Evolutionary conservation across 768 basidiomycete species (phyloP).

Genomic region (Boletus subcaerulescens): DNA sequence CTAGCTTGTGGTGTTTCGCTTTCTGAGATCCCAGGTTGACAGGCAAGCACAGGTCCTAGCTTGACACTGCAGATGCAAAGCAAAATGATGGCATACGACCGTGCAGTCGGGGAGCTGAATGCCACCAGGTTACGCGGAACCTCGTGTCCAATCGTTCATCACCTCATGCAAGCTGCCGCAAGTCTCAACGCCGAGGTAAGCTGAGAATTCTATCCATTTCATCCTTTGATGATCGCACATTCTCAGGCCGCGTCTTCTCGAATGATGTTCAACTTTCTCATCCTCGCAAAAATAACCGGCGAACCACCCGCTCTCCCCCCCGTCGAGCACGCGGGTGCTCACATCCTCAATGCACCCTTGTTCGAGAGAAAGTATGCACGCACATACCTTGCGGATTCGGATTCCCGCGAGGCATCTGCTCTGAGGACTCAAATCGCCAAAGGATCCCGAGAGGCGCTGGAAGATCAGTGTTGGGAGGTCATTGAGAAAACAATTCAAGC

Average conservation of each 20-base stretch:
- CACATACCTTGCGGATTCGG: conserved; percentile 64
- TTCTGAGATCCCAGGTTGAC: conserved; percentile 7
- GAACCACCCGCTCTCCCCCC: conserved; percentile 77
- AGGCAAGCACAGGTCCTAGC: conserved; percentile 50
- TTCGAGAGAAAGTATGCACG: conserved; percentile 82
- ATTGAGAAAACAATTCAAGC: conserved; percentile 81
- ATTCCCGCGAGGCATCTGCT: conserved; percentile 61
- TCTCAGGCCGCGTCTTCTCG: conserved; percentile 50
- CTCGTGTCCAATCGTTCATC: conserved; percentile 74
- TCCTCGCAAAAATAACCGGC: conserved; percentile 70
- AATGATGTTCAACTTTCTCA: conserved; percentile 67
- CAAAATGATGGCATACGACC: conserved; percentile 96
- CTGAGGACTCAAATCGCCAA: conserved; percentile 72
- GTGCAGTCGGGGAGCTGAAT: conserved; percentile 76
- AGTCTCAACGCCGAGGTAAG: conserved; percentile 56
- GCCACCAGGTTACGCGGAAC: conserved; percentile 64
- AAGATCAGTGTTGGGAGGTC: conserved; percentile 85
- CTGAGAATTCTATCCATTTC: neutral
- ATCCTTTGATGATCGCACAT: conserved; percentile 3
- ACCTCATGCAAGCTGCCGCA: conserved; percentile 64
- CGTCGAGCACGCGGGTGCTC: conserved; percentile 74
- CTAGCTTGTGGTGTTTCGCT: neutral
- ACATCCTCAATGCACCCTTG: conserved; percentile 75
- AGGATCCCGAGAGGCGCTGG: conserved; percentile 78
- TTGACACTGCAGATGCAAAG: conserved; percentile 79